Evolutionary conservation across 129 eudicot species (phyloP).

Genomic region (Flaveria bidentis): DNA sequence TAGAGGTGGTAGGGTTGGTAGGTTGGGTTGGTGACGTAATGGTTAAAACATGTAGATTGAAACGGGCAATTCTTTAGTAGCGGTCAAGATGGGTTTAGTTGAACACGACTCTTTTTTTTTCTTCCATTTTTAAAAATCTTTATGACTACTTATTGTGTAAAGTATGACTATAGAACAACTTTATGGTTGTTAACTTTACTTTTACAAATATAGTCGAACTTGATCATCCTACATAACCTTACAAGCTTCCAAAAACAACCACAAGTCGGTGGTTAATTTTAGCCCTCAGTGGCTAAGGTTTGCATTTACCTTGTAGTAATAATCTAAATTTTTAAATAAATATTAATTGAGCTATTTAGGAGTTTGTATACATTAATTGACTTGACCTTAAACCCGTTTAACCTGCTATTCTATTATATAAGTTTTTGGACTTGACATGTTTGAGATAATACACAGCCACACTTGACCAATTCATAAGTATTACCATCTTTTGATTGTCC

Average conservation of each 20-base stretch:
- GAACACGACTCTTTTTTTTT: neutral
- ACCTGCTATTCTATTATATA: too few relatives aligned
- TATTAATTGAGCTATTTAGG: neutral
- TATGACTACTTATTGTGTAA: too few relatives aligned
- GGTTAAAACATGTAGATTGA: too few relatives aligned
- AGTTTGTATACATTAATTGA: neutral
- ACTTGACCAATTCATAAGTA: neutral
- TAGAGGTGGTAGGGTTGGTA: slow-evolving; percentile 3
- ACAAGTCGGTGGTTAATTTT: neutral
- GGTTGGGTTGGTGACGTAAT: neutral
- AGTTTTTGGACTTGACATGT: neutral
- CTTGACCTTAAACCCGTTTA: too few relatives aligned
- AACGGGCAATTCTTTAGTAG: too few relatives aligned
- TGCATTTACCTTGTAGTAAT: neutral
- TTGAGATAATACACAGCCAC: neutral
- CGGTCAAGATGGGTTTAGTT: neutral
- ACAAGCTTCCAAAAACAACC: neutral
- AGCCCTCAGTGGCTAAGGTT: neutral
- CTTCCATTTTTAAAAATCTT: too few relatives aligned
- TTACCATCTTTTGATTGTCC: neutral
- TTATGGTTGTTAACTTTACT: neutral
- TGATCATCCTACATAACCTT: neutral
- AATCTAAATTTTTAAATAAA: neutral
- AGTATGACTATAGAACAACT: neutral
- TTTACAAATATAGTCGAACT: neutral